These are phyloP conservation scores for Lycium ferocissimum DNA, from an alignment of 257 asterid species.

Conservation along the genomic window DNA sequence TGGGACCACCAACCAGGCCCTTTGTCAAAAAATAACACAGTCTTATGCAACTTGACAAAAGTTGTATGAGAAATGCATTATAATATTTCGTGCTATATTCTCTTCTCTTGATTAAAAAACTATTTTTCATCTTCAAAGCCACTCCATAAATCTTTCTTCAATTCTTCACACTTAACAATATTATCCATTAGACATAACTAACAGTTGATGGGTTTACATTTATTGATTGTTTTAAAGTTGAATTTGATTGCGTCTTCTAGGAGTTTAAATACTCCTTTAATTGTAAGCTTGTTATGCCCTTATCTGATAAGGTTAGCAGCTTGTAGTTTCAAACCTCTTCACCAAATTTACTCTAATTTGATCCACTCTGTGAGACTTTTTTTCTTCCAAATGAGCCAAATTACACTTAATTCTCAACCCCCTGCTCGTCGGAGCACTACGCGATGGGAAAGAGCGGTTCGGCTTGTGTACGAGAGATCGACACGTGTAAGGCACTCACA, in stretches of 20 bases:
- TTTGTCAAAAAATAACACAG: too few relatives aligned
- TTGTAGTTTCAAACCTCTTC: constrained; percentile 52
- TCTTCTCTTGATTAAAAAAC: too few relatives aligned
- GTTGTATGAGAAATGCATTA: too few relatives aligned
- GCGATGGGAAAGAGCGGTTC: constrained; percentile 70
- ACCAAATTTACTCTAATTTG: constrained; percentile 40
- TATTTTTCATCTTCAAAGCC: neutral
- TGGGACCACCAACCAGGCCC: too few relatives aligned
- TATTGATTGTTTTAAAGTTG: constrained; percentile 54
- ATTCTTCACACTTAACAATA: neutral
- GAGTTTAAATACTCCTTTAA: constrained; percentile 41
- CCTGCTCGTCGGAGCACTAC: neutral
- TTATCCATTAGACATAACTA: neutral
- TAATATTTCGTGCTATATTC: too few relatives aligned
- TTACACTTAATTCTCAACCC: constrained; percentile 36
- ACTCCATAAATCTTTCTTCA: neutral
- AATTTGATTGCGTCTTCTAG: constrained; percentile 35
- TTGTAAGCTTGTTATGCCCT: constrained; percentile 18
- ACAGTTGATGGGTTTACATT: constrained; percentile 47
- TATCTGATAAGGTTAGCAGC: constrained; percentile 33
- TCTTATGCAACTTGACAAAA: too few relatives aligned
- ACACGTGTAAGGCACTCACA: constrained; percentile 47
- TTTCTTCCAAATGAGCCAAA: constrained; percentile 61
- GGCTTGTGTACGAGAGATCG: constrained; percentile 52
- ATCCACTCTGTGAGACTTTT: constrained; percentile 48